Evolutionary conservation across 2,329 filamentous ascomycete genomes (phyloP), one percentile per base, ranked within the genome.

Genomic region (Penicillium aurantiogriseum): DNA sequence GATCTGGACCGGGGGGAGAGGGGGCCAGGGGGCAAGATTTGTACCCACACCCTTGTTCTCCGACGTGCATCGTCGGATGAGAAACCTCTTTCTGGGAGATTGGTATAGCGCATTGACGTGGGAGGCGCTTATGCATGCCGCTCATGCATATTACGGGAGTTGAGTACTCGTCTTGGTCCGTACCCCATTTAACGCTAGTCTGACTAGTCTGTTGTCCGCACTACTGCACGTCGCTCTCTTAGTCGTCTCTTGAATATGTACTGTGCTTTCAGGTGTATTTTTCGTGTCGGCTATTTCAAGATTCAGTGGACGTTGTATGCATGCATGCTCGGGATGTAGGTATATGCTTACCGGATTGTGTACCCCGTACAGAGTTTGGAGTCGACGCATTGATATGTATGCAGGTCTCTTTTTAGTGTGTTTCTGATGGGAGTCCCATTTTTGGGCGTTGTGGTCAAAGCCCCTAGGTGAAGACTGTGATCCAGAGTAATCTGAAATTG

Each of bases 211-310:
- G 31, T 27, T 44, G 33, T 11, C 25, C 33, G 21, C 33, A 15
- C 49, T 47, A 53, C 49, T 63, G 57, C 60, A 61, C 33, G 29
- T 55, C 40, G 57, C 62, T 58, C 25, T 58, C 48, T 63, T 57
- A n/a, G 59, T 49, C 21, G 27, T 35, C 25, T n/a, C 19, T 23
- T 27, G 17, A 27, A 35, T 42, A 5, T 47, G 39, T 36, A 56
- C 13, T 42, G 11, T 17, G 13, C 27, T 21, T 38, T 44, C 21
- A 5, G 5, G 19, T 29, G 43, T 40, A 15, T 25, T 40, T 48
- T 47, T 47, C n/a, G 31, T 38, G n/a, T 9, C 38, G 19, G 51
- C 13, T 51, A 45, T 47, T 51, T 45, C 40, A 36, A 49, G 21
- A 50, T 50, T 15, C 6, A 11, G 21, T 39, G 27, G 33, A 21